These are phyloP conservation scores for Puccinia coronata DNA, from an alignment of 1,284 basidiomycete species.

Conservation along the genomic window DNA sequence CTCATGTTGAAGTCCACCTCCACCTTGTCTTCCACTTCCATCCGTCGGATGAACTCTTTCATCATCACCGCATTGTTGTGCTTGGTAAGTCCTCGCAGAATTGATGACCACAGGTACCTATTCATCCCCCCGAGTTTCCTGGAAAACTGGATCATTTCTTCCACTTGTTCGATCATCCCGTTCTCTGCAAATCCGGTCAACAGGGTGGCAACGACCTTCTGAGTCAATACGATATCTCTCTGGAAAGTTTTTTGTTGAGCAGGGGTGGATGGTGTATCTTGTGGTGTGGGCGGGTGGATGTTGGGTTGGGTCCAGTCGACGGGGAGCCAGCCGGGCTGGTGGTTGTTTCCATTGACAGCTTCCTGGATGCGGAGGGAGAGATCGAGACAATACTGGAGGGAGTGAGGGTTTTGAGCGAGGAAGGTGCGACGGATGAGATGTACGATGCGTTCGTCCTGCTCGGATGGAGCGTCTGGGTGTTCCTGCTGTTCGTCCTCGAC, in stretches of 20 bases:
- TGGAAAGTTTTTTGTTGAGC: not conserved
- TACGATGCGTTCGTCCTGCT: slow-evolving; percentile 34
- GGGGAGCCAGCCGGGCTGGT: slow-evolving; percentile 23
- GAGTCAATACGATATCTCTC: slow-evolving; percentile 21
- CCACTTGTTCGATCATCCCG: slow-evolving; percentile 15
- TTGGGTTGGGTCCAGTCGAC: slow-evolving; percentile 30
- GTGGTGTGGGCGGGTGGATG: not conserved
- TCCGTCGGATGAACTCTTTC: slow-evolving; percentile 12
- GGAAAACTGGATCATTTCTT: slow-evolving; percentile 31
- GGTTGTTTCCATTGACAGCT: slow-evolving; percentile 21
- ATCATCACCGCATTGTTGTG: not conserved
- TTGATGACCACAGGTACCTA: slow-evolving; percentile 27
- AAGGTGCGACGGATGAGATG: slow-evolving; percentile 26
- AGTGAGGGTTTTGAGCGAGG: not conserved
- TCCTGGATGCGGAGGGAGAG: slow-evolving; percentile 22
- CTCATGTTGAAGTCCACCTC: slow-evolving; percentile 3
- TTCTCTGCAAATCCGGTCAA: slow-evolving; percentile 23
- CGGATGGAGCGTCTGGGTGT: not conserved
- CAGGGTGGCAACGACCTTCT: slow-evolving; percentile 16
- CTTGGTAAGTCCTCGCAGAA: slow-evolving; percentile 19
- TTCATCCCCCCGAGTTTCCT: slow-evolving; percentile 26
- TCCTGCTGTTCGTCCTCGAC: not conserved
- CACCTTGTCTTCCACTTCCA: slow-evolving; percentile 18
- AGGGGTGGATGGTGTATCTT: not conserved
- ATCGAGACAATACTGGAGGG: slow-evolving; percentile 12